Conservation (phyloP, 768 basidiomycete species). For the Phanerochaete carnosa region DNA sequence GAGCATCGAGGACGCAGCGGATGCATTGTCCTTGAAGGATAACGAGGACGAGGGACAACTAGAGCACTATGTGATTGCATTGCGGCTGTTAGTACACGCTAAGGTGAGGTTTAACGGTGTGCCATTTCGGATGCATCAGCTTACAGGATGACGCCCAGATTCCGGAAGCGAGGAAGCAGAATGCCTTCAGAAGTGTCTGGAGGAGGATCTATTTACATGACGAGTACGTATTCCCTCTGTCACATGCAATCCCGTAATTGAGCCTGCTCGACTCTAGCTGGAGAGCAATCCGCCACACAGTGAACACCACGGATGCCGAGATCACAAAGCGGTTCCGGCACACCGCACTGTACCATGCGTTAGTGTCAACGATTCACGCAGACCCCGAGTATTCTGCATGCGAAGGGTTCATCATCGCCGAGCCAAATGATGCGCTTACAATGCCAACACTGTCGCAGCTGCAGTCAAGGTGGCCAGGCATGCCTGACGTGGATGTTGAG, state of each 20-base stretch:
- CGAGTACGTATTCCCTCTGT: slow-evolving; percentile 47
- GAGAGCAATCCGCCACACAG: slow-evolving; percentile 70
- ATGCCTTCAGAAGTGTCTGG: slow-evolving; percentile 80
- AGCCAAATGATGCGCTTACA: slow-evolving; percentile 54
- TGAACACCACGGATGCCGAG: slow-evolving; percentile 73
- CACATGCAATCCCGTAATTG: background rate
- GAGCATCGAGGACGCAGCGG: slow-evolving; percentile 75
- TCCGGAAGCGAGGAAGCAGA: slow-evolving; percentile 64
- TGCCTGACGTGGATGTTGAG: slow-evolving; percentile 62
- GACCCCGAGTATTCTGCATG: slow-evolving; percentile 19
- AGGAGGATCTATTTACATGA: slow-evolving; percentile 85
- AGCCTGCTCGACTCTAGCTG: slow-evolving; percentile 48
- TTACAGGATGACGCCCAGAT: slow-evolving; percentile 33
- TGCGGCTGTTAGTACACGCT: slow-evolving; percentile 60
- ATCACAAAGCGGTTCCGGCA: slow-evolving; percentile 65
- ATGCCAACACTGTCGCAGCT: slow-evolving; percentile 60
- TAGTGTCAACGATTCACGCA: slow-evolving; percentile 45
- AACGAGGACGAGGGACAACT: slow-evolving; percentile 43
- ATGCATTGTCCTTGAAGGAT: slow-evolving; percentile 84
- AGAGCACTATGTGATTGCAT: slow-evolving; percentile 66
- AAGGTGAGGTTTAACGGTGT: slow-evolving; percentile 34
- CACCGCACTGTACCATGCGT: slow-evolving; percentile 73
- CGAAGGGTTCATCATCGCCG: slow-evolving; percentile 46
- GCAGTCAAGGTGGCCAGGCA: slow-evolving; percentile 69
- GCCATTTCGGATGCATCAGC: background rate